Percentiles rank a stretch among this genome's conserved stretches.
Evolutionary conservation across 805 yeast species (phyloP).

Genomic region (Zygoascus bituminiphila): DNA sequence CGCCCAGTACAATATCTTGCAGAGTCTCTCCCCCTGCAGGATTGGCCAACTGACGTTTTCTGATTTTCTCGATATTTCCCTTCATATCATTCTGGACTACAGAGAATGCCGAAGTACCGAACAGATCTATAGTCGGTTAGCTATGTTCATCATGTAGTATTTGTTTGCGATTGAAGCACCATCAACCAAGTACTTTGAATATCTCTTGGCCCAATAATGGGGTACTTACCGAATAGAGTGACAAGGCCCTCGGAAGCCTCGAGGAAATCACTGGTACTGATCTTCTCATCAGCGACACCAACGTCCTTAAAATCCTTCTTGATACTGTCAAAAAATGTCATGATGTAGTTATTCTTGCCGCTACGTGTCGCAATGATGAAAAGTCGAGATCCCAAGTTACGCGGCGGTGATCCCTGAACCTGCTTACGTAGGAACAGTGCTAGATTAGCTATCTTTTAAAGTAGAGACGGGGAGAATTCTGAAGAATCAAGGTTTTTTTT

Average conservation of each 20-base stretch:
- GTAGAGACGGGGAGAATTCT: no score
- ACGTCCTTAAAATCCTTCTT: conserved; percentile 70
- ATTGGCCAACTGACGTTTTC: conserved; percentile 53
- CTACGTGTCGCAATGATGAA: background rate
- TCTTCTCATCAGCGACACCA: conserved; percentile 50
- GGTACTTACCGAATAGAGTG: conserved; percentile 62
- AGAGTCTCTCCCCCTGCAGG: conserved; percentile 61
- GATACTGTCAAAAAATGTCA: conserved; percentile 73
- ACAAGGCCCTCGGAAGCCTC: conserved; percentile 81
- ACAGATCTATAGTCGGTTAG: conserved; percentile 38
- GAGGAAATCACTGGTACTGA: conserved; percentile 67
- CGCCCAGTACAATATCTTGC: conserved; percentile 69
- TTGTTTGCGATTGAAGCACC: no score
- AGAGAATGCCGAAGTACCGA: conserved; percentile 77
- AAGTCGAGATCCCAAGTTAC: background rate
- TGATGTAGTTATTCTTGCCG: background rate
- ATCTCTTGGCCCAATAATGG: background rate
- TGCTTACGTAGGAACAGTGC: no score
- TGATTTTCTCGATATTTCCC: conserved; percentile 73
- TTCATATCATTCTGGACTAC: conserved; percentile 84
- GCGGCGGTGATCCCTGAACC: no score
- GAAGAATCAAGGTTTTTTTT: no score
- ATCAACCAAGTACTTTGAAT: background rate
- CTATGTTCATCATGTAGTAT: background rate
- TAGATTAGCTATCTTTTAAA: no score